These are phyloP conservation scores for Penicillium sp. DNA, from an alignment of 2,329 filamentous ascomycete genomes.

Conservation along the genomic window DNA sequence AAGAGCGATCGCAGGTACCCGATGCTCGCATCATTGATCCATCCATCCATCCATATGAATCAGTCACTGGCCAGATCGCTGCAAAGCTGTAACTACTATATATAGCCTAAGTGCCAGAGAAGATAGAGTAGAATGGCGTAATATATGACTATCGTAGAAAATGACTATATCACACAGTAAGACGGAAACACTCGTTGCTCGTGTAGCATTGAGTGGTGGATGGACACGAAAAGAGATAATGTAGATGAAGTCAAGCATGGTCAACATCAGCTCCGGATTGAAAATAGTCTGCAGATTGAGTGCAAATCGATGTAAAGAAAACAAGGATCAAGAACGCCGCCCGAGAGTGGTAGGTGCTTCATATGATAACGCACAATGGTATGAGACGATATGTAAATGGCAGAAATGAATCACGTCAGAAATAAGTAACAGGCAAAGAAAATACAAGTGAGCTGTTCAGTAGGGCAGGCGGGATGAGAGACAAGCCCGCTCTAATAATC, in stretches of 20 bases:
- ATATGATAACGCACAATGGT: not conserved
- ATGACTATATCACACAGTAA: no score
- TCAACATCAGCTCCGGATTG: not conserved
- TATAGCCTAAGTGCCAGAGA: not conserved
- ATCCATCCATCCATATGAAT: not conserved
- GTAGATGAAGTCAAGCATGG: not conserved
- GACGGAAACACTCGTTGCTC: slow-evolving; percentile 7
- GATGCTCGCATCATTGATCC: not conserved
- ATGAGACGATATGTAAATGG: slow-evolving; percentile 12
- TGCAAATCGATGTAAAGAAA: not conserved
- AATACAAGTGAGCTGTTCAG: not conserved
- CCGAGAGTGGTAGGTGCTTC: not conserved
- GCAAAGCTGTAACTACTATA: not conserved
- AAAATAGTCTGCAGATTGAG: not conserved
- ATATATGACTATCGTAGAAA: not conserved
- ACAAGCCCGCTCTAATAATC: slow-evolving; percentile 34
- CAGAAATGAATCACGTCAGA: slow-evolving; percentile 19
- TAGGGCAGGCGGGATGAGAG: not conserved
- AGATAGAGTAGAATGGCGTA: not conserved
- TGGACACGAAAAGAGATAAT: not conserved
- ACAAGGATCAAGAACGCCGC: not conserved
- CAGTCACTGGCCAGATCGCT: not conserved
- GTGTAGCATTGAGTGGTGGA: not conserved
- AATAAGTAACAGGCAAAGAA: not conserved
- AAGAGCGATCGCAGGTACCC: not conserved